Evolutionary conservation across 495 filamentous ascomycete species (phyloP).

Genomic region (Aspergillus sclerotiicarbonarius): DNA sequence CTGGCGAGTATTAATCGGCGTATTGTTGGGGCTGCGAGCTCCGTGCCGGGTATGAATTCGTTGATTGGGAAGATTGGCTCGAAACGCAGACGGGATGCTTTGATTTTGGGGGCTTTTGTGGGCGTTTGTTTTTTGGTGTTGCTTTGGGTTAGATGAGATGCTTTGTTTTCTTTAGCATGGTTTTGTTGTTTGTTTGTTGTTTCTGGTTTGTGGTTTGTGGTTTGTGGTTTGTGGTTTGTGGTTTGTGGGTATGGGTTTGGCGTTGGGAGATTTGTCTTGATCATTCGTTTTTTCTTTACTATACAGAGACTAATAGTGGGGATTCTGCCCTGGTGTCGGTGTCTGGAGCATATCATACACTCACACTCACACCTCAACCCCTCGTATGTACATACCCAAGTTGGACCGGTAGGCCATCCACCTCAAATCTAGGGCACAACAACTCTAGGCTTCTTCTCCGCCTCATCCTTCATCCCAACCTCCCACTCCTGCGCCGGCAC

Average conservation of each 20-base stretch:
- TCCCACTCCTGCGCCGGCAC: conserved; percentile 20
- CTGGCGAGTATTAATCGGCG: conserved; percentile 82
- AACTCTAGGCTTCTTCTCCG: conserved; percentile 21
- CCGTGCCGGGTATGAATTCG: conserved; percentile 89
- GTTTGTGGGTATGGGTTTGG: conserved; percentile 7
- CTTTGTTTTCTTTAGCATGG: conserved; percentile 3
- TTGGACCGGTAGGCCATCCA: conserved; percentile 3
- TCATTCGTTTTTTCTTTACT: conserved; percentile 4
- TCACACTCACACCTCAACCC: not conserved
- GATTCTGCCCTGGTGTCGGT: not conserved
- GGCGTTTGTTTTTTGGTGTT: conserved; percentile 87
- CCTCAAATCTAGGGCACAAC: conserved; percentile 16
- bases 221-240: not conserved
- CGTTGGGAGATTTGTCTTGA: conserved; percentile 10
- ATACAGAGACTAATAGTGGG: conserved; percentile 12
- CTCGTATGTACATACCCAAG: conserved; percentile 23
- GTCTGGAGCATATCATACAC: conserved; percentile 5
- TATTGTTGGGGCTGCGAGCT: conserved; percentile 82
- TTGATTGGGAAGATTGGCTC: conserved; percentile 91
- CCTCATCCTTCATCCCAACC: not conserved
- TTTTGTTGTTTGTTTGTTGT: conserved; percentile 5
- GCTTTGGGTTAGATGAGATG: conserved; percentile 69
- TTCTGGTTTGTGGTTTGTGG: conserved; percentile 10
- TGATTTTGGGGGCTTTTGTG: conserved; percentile 88
- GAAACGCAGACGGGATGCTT: conserved; percentile 91